Percentiles rank a stretch among this genome's conserved stretches.
These are phyloP conservation scores for Penicillium italicum DNA, from an alignment of 2,329 filamentous ascomycete species.

Conservation along the genomic window DNA sequence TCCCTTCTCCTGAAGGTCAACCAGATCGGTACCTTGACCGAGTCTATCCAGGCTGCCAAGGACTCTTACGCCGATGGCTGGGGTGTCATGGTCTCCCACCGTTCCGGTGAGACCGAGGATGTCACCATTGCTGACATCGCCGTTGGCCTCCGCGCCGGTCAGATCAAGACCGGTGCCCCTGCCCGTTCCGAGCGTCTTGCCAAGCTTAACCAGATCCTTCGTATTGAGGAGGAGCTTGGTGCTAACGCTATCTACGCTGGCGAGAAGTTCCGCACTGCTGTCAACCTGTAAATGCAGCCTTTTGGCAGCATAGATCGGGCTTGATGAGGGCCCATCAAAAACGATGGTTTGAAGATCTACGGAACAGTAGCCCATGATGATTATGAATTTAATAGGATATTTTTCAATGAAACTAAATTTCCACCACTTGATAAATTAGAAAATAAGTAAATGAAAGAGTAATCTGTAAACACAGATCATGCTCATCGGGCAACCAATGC, in stretches of 20 bases:
- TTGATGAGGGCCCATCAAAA: constrained; percentile 11
- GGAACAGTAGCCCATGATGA: constrained; percentile 20
- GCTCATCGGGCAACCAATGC: constrained; percentile 20
- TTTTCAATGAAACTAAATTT: constrained; percentile 21
- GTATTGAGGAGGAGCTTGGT: constrained; percentile 98
- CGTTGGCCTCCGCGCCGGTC: constrained; percentile 90
- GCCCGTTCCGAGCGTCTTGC: constrained; percentile 95
- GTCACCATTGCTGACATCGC: constrained; percentile 98
- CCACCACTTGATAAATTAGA: neutral
- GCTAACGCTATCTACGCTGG: constrained; percentile 89
- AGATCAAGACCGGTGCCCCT: constrained; percentile 99
- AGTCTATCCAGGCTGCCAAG: constrained; percentile 99
- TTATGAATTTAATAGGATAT: constrained; percentile 28
- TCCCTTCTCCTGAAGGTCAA: constrained; percentile 98
- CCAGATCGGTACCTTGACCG: constrained; percentile 98
- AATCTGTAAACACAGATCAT: constrained; percentile 3
- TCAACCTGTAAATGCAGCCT: constrained; percentile 68
- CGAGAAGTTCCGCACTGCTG: constrained; percentile 82
- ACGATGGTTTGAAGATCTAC: constrained; percentile 15
- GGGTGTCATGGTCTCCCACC: constrained; percentile 99
- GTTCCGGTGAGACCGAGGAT: constrained; percentile 98
- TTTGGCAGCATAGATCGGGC: constrained; percentile 5
- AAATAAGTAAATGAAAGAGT: neutral
- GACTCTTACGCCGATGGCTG: constrained; percentile 93
- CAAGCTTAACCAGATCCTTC: constrained; percentile 99